Evolutionary conservation across 1,139 yeast genomes (phyloP), one percentile per base, ranked within the genome.

Genomic region (Eremothecium sinecaudum): DNA sequence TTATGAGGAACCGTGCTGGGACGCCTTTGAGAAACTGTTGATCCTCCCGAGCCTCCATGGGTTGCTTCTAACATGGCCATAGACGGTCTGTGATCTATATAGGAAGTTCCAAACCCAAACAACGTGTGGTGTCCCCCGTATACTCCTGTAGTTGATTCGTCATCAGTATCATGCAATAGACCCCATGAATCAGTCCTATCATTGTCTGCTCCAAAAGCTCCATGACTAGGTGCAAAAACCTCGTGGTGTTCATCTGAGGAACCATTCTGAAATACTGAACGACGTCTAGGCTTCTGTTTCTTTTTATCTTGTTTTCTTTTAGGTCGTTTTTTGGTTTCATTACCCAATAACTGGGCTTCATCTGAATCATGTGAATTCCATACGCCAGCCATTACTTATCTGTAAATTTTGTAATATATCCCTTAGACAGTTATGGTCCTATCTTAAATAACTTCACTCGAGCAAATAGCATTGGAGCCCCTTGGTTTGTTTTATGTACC

Each of bases 131-230:
- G n/a, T n/a, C n/a, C n/a, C n/a, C n/a, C n/a, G n/a, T n/a, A n/a
- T n/a, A n/a, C n/a, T n/a, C n/a, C n/a, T n/a, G n/a, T n/a, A n/a
- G 40, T 35, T 14, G 39, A 13, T 32, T 44, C 44, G 14, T 43
- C 47, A 3, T 44, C 41, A 4, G 52, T 44, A 33, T 52, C 59
- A 35, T 53, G 59, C 22, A 53, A 35, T 32, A 55, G 40, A 14
- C 59, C 59, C 51, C 49, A 46, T 3, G 59, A 52, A 31, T 55
- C 59, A 2, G 48, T 46, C 30, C 53, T 50, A 21, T 53, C 57
- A 31, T 51, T 50, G 36, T 53, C 58, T 3, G 44, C 43, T 10
- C 32, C 37, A 21, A 41, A 24, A 23, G 32, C 24, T 17, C 33
- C 37, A 17, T 24, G 35, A 4, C 24, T 28, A 4, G 26, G 24